Percentiles rank a stretch among this genome's conserved stretches.
Evolutionary conservation across 768 basidiomycete genomes (phyloP).

Genomic region (Suillus bovinus): DNA sequence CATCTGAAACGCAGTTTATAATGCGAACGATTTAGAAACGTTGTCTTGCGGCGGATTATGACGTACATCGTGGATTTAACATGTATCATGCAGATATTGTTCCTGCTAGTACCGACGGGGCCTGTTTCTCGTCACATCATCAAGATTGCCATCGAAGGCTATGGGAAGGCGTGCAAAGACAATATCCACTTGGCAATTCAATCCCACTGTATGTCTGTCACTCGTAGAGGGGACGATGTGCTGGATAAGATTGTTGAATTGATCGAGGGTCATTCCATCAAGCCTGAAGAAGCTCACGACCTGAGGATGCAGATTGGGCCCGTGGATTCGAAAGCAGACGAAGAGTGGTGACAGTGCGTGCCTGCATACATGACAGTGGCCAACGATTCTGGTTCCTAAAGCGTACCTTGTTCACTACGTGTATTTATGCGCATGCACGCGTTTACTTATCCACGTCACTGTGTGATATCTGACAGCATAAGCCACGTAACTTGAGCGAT

Average conservation of each 20-base stretch:
- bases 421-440: neutral
- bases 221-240: constrained; percentile 5
- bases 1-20: neutral
- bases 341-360: neutral
- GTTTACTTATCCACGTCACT: no score
- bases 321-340: constrained; percentile 1
- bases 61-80: constrained; percentile 29
- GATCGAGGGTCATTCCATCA: constrained; percentile 7
- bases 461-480: no score
- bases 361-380: neutral
- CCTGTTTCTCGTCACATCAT: constrained; percentile 6
- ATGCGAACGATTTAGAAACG: neutral
- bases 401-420: neutral
- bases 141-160: constrained; percentile 9
- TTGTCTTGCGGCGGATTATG: constrained; percentile 19
- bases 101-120: constrained; percentile 13
- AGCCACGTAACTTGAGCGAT: no score
- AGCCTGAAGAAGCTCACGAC: constrained; percentile 2
- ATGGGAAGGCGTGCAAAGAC: constrained; percentile 5
- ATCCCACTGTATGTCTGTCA: neutral
- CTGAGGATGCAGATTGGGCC: constrained; percentile 7
- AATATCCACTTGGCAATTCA: constrained; percentile 6
- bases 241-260: constrained; percentile 9
- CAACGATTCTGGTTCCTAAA: neutral
- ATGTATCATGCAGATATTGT: constrained; percentile 26